These are phyloP conservation scores for Pythium sukuiense DNA, from an alignment of 352 stramenopile genomes.

Conservation along the genomic window DNA sequence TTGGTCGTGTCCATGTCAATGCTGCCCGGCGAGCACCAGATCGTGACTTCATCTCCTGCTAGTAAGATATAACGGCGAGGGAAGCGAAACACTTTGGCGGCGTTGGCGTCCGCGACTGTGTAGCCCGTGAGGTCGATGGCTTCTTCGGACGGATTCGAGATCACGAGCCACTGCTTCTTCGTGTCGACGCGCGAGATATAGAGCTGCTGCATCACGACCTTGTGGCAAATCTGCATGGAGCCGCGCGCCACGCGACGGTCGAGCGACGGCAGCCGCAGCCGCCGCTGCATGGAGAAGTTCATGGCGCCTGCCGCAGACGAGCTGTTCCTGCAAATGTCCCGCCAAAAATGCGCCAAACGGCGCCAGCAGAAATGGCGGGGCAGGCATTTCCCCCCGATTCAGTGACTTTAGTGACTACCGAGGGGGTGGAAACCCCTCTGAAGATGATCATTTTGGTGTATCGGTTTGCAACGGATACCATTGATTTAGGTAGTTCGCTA, in stretches of 20 bases:
- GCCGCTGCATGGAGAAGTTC: slow-evolving; percentile 62
- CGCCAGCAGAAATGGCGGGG: slow-evolving; percentile 3
- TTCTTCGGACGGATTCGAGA: slow-evolving; percentile 77
- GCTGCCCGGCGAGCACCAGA: slow-evolving; percentile 71
- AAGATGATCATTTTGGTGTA: not conserved
- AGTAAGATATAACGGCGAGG: slow-evolving; percentile 66
- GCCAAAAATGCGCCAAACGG: slow-evolving; percentile 15
- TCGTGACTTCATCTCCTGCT: slow-evolving; percentile 74
- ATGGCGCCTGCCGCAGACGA: slow-evolving; percentile 27
- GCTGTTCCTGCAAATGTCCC: not conserved
- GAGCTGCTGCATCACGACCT: slow-evolving; percentile 85
- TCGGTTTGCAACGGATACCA: too few relatives aligned
- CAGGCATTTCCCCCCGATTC: not conserved
- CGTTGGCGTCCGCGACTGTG: slow-evolving; percentile 46
- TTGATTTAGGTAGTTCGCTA: too few relatives aligned
- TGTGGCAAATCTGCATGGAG: slow-evolving; percentile 84
- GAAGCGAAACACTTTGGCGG: slow-evolving; percentile 60
- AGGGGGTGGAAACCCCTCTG: not conserved
- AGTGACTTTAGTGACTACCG: slow-evolving; percentile 1
- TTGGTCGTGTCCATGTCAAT: slow-evolving; percentile 77
- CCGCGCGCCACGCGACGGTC: slow-evolving; percentile 71
- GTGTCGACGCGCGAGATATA: slow-evolving; percentile 77
- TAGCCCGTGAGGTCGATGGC: slow-evolving; percentile 73
- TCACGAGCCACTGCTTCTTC: slow-evolving; percentile 78
- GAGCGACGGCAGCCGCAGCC: slow-evolving; percentile 56